Evolutionary conservation across 495 filamentous ascomycete genomes (phyloP), one percentile per base, ranked within the genome.

Genomic region (Lichenothelia convexa): DNA sequence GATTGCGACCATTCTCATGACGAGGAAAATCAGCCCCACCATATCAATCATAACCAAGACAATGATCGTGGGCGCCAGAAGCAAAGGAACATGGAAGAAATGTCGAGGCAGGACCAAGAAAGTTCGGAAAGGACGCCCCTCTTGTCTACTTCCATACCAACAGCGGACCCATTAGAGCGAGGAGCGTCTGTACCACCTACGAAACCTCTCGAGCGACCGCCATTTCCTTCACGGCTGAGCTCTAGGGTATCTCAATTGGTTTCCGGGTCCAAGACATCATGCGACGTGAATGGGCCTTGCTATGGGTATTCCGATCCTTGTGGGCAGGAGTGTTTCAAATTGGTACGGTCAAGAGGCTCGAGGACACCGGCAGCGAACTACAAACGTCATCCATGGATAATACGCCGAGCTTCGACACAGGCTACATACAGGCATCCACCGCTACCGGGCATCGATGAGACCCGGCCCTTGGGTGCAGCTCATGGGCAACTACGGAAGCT

Each of bases 1-100:
- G 83, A 84, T 53, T 97, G 89, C 56, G 79, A 86, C 36, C 82
- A 92, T 52, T 75, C 63, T 24, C 84, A 93, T 44, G 67, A 68
- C 18, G 68, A 65, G 13, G 60, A 13, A 1, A 33, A 33, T 9
- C 31, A 13, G 18, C 12, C 31, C 9, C 31, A 9, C 9, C 31
- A n/a, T 9, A 40, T 42, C 30, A 30, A 21, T 7, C 43, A 46
- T 18, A 35, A 39, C 13, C 17, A 35, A 29, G 24, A 6, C 5
- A 18, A 35, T 20, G 23, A 3, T 3, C 35, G 32, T 18, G 16
- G 38, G 22, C 34, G 27, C 29, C 6, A 29, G 9, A 13, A 13
- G 9, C 9, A 29, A 9, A 29, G 24, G 1, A 9, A 29, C 24
- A 29, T 9, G 9, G 9, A 29, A 29, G 2, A 13, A 29, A 29